phyloP scores from a whole-genome alignment of 129 eudicot species.

The Cynara cardunculus region DNA sequence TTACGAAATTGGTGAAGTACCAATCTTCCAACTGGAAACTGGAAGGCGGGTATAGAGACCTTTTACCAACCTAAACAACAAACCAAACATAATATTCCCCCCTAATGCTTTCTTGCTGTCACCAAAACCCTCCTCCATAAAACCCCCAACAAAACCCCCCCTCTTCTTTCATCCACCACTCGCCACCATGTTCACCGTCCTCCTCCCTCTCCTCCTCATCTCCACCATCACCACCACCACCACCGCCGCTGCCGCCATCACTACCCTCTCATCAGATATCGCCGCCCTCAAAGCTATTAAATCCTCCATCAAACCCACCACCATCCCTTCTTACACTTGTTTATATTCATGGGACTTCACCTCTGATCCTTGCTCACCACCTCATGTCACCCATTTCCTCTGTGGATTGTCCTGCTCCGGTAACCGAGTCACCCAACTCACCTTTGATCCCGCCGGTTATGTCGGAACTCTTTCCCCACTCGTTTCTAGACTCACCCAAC shows the following conservation, averaged over 20 bases:
- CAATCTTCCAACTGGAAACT: constrained; percentile 35
- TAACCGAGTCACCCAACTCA: constrained; percentile 68
- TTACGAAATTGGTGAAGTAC: not conserved
- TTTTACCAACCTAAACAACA: constrained; percentile 25
- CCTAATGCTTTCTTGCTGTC: constrained; percentile 46
- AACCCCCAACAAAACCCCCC: not conserved
- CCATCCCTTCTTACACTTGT: constrained; percentile 61
- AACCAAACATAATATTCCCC: constrained; percentile 15
- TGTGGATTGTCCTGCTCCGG: constrained; percentile 62
- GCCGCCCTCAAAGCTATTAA: constrained; percentile 57
- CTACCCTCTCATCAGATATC: constrained; percentile 40
- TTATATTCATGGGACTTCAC: constrained; percentile 64
- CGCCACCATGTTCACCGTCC: constrained; percentile 16
- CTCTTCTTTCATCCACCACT: not conserved
- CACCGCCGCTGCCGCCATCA: constrained; percentile 16
- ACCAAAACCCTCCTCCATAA: constrained; percentile 12
- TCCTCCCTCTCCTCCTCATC: constrained; percentile 10
- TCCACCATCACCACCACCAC: not conserved
- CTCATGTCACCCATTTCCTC: constrained; percentile 56
- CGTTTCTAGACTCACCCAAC: constrained; percentile 65
- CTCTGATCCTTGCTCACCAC: constrained; percentile 59
- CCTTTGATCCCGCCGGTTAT: constrained; percentile 85
- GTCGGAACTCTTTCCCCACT: constrained; percentile 73
- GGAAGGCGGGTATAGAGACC: constrained; percentile 27
- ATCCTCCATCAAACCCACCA: constrained; percentile 45